Percentiles rank a stretch among this genome's conserved stretches.
phyloP scores from a whole-genome alignment of 192 early-diverging fungal species.

The Podila clonocystis region DNA sequence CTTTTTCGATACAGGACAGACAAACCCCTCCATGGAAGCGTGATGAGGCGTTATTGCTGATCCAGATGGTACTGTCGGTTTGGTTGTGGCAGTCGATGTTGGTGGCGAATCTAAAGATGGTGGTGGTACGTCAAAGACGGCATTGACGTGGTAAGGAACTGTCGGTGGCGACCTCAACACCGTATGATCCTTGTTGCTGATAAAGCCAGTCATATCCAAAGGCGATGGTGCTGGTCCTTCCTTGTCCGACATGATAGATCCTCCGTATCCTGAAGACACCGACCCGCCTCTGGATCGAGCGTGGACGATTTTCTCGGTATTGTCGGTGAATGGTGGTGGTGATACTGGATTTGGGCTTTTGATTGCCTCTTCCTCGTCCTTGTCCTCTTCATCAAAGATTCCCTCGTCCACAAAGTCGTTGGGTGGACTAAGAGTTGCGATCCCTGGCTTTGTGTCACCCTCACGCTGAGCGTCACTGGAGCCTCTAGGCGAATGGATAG shows the following conservation, averaged over 20 bases:
- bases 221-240: not conserved
- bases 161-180: constrained; percentile 3
- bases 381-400: constrained; percentile 43
- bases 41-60: not conserved
- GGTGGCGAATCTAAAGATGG: not conserved
- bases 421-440: not conserved
- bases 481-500: not conserved
- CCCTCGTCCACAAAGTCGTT: constrained; percentile 40
- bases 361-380: constrained; percentile 21
- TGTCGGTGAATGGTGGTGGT: no score
- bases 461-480: not conserved
- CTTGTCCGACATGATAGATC: constrained; percentile 32
- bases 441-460: not conserved
- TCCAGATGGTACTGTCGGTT: not conserved
- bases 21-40: constrained; percentile 6
- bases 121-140: constrained; percentile 1
- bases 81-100: not conserved
- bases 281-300: constrained; percentile 10
- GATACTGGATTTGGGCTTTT: no score
- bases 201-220: not conserved
- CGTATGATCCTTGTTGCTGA: not conserved
- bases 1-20: constrained; percentile 47
- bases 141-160: constrained; percentile 21
- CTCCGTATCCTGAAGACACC: constrained; percentile 29
- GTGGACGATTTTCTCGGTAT: no score